These are phyloP conservation scores for Coemansia sp. DNA, from an alignment of 192 early-diverging fungal species.

Conservation along the genomic window DNA sequence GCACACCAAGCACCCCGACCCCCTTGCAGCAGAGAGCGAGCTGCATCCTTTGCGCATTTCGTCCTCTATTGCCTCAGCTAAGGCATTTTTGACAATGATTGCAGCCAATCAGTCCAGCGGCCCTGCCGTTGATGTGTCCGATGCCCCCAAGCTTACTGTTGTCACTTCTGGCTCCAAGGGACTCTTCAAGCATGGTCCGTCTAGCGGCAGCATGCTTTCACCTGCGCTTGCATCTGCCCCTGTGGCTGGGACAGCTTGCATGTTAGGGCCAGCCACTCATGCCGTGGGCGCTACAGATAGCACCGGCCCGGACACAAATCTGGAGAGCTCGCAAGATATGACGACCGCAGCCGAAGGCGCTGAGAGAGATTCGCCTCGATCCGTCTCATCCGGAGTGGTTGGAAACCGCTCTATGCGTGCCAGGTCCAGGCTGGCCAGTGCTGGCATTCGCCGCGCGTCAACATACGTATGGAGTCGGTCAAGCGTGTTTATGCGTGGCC, in stretches of 20 bases:
- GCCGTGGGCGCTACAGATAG: not conserved
- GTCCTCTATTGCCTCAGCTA: constrained; percentile 45
- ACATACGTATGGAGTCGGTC: constrained; percentile 51
- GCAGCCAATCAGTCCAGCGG: constrained; percentile 10
- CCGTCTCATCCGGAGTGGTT: constrained; percentile 8
- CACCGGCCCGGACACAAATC: not conserved
- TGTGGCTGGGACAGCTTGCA: not conserved
- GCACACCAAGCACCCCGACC: not conserved
- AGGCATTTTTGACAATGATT: constrained; percentile 47
- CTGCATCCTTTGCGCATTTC: constrained; percentile 13
- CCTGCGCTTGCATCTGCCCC: constrained; percentile 16
- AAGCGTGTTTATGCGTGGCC: constrained; percentile 45
- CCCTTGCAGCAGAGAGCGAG: not conserved
- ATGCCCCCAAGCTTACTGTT: not conserved
- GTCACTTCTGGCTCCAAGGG: constrained; percentile 1
- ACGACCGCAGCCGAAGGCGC: not conserved
- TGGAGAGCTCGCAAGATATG: not conserved
- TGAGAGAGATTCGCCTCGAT: not conserved
- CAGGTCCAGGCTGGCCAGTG: constrained; percentile 38
- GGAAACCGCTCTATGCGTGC: constrained; percentile 35
- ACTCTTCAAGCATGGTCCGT: not conserved
- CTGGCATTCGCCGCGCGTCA: constrained; percentile 46
- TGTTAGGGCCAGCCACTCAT: not conserved
- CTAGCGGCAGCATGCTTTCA: not conserved
- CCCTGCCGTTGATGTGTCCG: not conserved